phyloP scores from a whole-genome alignment of 129 eudicot genomes.

The Solidago caesia region DNA sequence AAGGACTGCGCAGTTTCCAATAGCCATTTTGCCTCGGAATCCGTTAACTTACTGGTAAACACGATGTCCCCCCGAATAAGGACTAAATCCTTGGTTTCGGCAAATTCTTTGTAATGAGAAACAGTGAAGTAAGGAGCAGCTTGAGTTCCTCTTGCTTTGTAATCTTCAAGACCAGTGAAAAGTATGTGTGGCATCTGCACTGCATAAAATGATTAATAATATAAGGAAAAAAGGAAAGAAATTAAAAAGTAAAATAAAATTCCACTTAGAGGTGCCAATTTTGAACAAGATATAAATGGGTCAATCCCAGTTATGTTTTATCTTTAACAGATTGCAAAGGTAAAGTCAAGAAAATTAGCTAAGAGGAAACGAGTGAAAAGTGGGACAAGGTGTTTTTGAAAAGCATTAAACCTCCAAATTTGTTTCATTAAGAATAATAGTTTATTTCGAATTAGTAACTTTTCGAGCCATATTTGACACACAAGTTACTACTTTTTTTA shows the following conservation, averaged over 20 bases:
- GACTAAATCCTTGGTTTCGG: conserved; percentile 75
- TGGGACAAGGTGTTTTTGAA: no score
- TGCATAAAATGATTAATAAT: conserved; percentile 30
- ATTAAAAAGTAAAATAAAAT: not conserved
- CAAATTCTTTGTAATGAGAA: conserved; percentile 86
- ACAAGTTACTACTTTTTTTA: no score
- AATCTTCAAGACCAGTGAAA: conserved; percentile 96
- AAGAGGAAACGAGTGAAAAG: no score
- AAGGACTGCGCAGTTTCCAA: conserved; percentile 81
- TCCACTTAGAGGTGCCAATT: not conserved
- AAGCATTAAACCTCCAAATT: no score
- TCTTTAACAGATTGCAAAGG: no score
- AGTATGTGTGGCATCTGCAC: conserved; percentile 83
- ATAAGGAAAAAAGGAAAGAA: not conserved
- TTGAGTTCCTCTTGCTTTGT: conserved; percentile 94
- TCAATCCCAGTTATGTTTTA: no score
- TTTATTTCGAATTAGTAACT: no score
- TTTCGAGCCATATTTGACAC: no score
- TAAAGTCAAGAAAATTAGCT: no score
- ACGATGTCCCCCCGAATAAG: conserved; percentile 87
- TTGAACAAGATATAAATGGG: no score
- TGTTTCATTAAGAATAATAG: no score
- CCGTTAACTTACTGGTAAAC: conserved; percentile 79
- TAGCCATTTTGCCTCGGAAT: conserved; percentile 76
- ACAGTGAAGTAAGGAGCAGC: conserved; percentile 86